Percentiles rank a stretch among this genome's conserved stretches.
phyloP scores from a whole-genome alignment of 1,139 yeast species.

The Yamadazyma membranifaciens region DNA sequence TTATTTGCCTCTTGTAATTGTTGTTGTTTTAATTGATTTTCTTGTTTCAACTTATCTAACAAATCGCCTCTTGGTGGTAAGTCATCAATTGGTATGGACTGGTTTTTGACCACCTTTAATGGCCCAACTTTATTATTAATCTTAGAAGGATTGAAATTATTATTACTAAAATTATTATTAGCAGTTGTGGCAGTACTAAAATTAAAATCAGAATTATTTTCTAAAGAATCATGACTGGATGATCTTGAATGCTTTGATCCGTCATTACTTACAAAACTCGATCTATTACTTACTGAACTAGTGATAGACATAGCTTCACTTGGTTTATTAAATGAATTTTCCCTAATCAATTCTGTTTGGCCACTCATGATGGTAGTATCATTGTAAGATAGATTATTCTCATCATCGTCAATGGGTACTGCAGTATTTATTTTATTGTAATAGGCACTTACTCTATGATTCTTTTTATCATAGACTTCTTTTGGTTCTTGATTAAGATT shows the following conservation, averaged over 20 bases:
- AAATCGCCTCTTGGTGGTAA: conserved; percentile 35
- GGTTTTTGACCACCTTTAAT: conserved; percentile 19
- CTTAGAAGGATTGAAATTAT: too few species aligned
- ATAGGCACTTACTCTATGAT: conserved; percentile 28
- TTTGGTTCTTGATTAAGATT: not conserved
- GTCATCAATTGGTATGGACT: conserved; percentile 19
- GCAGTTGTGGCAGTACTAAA: conserved; percentile 5
- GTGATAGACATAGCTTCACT: conserved; percentile 18
- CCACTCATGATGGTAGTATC: not conserved
- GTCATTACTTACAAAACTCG: conserved; percentile 22
- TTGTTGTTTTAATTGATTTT: conserved; percentile 6
- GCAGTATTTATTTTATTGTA: conserved; percentile 28
- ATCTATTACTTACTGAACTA: conserved; percentile 27
- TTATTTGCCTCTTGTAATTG: not conserved
- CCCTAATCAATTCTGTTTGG: conserved; percentile 12
- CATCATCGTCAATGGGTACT: conserved; percentile 13
- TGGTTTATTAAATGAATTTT: conserved; percentile 7
- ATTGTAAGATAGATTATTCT: conserved; percentile 9
- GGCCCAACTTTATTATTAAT: conserved; percentile 14
- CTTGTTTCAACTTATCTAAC: conserved; percentile 16
- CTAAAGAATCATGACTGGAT: conserved; percentile 4
- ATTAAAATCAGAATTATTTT: conserved; percentile 12
- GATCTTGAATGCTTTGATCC: conserved; percentile 5
- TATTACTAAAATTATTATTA: too few species aligned
- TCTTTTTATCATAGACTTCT: not conserved